A percentile compares a stretch with the other conserved stretches of the same genome.
phyloP scores from a whole-genome alignment of 2,329 filamentous ascomycete species.

The Fusarium guadeloupense region DNA sequence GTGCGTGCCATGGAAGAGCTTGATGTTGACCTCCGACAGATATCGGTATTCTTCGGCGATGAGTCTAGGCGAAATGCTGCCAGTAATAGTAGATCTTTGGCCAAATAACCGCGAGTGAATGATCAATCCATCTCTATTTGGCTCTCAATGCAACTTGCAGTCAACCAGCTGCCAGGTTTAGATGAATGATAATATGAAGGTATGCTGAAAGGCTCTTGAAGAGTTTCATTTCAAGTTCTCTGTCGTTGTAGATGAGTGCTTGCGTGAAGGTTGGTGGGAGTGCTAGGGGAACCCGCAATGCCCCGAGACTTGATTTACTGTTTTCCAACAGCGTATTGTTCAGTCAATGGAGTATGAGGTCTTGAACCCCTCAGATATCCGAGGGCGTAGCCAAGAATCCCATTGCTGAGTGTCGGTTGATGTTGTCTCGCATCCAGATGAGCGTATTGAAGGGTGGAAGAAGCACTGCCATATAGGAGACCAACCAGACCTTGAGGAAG shows the following conservation, averaged over 20 bases:
- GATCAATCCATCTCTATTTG: neutral
- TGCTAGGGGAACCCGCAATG: neutral
- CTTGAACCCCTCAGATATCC: conserved; percentile 17
- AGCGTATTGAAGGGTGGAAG: conserved; percentile 1
- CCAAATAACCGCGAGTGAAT: neutral
- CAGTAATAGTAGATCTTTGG: neutral
- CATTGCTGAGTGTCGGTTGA: neutral
- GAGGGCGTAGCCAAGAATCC: neutral
- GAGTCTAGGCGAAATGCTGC: neutral
- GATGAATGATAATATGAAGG: no score
- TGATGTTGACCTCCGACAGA: neutral
- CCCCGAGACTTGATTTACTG: neutral
- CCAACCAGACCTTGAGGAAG: neutral
- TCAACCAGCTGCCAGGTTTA: neutral
- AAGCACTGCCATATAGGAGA: neutral
- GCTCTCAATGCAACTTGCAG: neutral
- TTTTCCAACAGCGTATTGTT: neutral
- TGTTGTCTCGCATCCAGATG: conserved; percentile 7
- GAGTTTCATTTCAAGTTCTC: no score
- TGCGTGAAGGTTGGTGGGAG: neutral
- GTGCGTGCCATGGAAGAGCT: no score
- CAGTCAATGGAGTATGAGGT: neutral
- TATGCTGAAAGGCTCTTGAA: no score
- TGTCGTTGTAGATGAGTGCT: neutral
- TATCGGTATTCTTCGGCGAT: neutral